A percentile compares a stretch with the other conserved stretches of the same genome.
Conservation (phyloP, 2,329 filamentous ascomycete species). For the Nemania sp. region DNA sequence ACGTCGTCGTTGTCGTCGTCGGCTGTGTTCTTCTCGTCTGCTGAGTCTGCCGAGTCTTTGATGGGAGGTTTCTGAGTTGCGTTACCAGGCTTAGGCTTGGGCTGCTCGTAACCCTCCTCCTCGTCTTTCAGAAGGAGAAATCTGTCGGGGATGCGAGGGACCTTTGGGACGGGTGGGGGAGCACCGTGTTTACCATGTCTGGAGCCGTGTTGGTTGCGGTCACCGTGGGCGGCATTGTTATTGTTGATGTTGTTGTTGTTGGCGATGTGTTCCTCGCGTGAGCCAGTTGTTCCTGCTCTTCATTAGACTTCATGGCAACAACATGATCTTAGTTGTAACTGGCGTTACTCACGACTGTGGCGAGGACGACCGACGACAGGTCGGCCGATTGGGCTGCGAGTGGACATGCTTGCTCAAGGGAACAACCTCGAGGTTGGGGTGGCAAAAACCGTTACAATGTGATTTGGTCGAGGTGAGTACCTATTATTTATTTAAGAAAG, state of each 20-base stretch:
- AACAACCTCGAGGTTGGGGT: background rate
- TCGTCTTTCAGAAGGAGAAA: background rate
- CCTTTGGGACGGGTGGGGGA: slow-evolving; percentile 3
- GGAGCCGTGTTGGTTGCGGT: background rate
- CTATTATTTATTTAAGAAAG: background rate
- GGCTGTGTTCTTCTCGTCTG: background rate
- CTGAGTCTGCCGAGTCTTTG: too few species aligned
- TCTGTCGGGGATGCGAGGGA: slow-evolving; percentile 21
- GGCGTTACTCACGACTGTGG: slow-evolving; percentile 15
- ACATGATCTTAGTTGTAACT: background rate
- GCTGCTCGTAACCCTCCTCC: too few species aligned
- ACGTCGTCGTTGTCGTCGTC: background rate
- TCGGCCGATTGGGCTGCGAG: slow-evolving; percentile 13
- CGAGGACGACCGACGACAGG: slow-evolving; percentile 21
- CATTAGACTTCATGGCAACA: background rate
- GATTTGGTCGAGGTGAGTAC: background rate
- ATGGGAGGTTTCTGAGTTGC: too few species aligned
- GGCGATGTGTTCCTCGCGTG: background rate
- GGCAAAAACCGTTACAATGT: background rate
- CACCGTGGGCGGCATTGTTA: background rate
- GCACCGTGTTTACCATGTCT: background rate
- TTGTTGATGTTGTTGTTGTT: too few species aligned
- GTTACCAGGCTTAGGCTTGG: too few species aligned
- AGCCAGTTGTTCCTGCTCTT: slow-evolving; percentile 1
- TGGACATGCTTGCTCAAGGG: slow-evolving; percentile 4